Conservation (phyloP, 805 yeast genomes). For the Huiozyma naganishii region DNA sequence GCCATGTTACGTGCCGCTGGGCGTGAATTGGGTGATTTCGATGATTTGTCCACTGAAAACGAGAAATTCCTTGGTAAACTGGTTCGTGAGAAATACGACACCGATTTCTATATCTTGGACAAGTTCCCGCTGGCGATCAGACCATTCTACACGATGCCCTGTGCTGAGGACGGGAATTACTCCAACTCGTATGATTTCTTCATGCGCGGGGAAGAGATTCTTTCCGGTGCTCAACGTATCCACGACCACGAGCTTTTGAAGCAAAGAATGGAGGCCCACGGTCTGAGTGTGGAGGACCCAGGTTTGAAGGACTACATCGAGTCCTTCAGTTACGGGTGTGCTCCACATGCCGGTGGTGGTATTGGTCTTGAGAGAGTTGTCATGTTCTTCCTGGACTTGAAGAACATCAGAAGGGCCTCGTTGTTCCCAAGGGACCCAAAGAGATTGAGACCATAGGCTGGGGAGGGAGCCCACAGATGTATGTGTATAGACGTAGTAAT, state of each 20-base stretch:
- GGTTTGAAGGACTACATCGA: slow-evolving; percentile 88
- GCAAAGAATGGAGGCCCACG: slow-evolving; percentile 76
- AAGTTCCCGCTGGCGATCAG: slow-evolving; percentile 94
- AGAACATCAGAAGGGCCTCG: slow-evolving; percentile 97
- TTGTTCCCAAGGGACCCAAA: slow-evolving; percentile 98
- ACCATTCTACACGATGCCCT: slow-evolving; percentile 99
- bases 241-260: slow-evolving; percentile 81
- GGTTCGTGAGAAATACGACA: slow-evolving; percentile 87
- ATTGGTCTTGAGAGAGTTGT: slow-evolving; percentile 97
- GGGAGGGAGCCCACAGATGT: no score
- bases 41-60: slow-evolving; percentile 87
- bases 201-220: slow-evolving; percentile 99
- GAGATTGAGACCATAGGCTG: slow-evolving; percentile 77
- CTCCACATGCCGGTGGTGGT: slow-evolving; percentile 99
- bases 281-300: slow-evolving; percentile 64
- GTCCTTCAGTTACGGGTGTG: slow-evolving; percentile 89
- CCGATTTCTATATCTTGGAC: slow-evolving; percentile 96
- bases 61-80: slow-evolving; percentile 88
- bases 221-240: slow-evolving; percentile 99
- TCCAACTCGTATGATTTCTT: slow-evolving; percentile 98
- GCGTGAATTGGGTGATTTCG: slow-evolving; percentile 65
- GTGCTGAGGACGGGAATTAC: slow-evolving; percentile 79
- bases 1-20: slow-evolving; percentile 72
- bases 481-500: no score
- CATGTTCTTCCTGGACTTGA: slow-evolving; percentile 94